Conservation (phyloP, 129 eudicot species). For the Smallanthus sonchifolius region DNA sequence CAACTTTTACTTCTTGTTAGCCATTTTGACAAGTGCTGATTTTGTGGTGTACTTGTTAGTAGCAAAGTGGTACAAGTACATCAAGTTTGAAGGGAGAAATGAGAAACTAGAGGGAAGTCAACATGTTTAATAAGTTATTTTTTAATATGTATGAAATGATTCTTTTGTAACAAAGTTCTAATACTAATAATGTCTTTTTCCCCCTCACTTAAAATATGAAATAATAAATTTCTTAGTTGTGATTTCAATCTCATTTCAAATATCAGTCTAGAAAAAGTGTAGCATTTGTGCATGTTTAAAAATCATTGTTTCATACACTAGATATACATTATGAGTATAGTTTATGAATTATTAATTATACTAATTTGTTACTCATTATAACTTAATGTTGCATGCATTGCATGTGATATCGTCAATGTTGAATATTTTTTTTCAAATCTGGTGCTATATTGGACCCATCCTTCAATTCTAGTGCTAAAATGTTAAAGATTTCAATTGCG, state of each 20-base stretch:
- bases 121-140: slow-evolving; percentile 19
- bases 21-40: slow-evolving; percentile 61
- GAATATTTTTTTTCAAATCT: no score
- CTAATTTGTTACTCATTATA: no score
- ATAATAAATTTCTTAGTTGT: neutral
- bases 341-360: no score
- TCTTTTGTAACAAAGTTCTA: slow-evolving; percentile 18
- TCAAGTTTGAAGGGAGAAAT: slow-evolving; percentile 49
- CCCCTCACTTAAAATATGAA: neutral
- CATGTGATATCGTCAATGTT: no score
- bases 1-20: slow-evolving; percentile 58
- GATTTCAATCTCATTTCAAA: neutral
- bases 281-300: no score
- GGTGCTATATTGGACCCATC: no score
- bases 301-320: no score
- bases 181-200: neutral
- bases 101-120: slow-evolving; percentile 27
- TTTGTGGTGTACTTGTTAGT: slow-evolving; percentile 54
- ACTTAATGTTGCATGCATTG: no score
- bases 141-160: slow-evolving; percentile 12
- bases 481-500: no score
- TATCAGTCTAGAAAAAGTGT: neutral
- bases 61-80: slow-evolving; percentile 65
- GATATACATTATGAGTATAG: no score
- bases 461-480: no score